A percentile compares a stretch with the other conserved stretches of the same genome.
These are phyloP conservation scores for Eucalyptus cladocalyx DNA, from an alignment of 345 rosid species.

Conservation along the genomic window DNA sequence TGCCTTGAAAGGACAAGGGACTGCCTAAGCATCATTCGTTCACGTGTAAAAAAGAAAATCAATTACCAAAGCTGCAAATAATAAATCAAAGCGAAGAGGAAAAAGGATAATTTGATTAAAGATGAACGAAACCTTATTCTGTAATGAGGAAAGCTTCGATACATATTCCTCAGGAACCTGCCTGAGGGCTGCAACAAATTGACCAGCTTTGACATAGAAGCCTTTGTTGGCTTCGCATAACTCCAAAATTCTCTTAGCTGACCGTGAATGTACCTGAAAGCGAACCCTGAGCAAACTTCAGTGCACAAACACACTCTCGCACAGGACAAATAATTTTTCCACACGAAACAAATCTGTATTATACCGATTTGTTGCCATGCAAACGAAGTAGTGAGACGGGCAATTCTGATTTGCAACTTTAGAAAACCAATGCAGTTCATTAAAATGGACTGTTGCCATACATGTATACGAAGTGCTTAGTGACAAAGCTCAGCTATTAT, in stretches of 20 bases:
- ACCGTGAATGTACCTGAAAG: slow-evolving; percentile 66
- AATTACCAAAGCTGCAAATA: background rate
- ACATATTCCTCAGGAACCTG: slow-evolving; percentile 77
- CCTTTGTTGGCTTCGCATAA: slow-evolving; percentile 78
- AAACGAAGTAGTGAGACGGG: background rate
- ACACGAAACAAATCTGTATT: background rate
- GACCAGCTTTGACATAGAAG: slow-evolving; percentile 87
- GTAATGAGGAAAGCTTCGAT: slow-evolving; percentile 52
- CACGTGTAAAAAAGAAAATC: background rate
- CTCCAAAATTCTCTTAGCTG: slow-evolving; percentile 51
- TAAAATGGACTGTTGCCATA: background rate
- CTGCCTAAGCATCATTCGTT: slow-evolving; percentile 31
- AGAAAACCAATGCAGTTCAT: background rate
- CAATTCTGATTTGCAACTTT: background rate
- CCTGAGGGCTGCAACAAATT: slow-evolving; percentile 66
- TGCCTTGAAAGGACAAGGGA: slow-evolving; percentile 56
- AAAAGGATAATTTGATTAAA: background rate
- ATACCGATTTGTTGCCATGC: background rate
- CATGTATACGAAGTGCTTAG: background rate
- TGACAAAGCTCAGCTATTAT: background rate
- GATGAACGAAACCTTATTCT: slow-evolving; percentile 51
- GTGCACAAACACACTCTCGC: background rate
- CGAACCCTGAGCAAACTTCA: background rate
- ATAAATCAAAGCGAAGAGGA: background rate
- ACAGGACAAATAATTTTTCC: background rate